Conservation (phyloP, 345 rosid species). For the Ceriops zippeliana region DNA sequence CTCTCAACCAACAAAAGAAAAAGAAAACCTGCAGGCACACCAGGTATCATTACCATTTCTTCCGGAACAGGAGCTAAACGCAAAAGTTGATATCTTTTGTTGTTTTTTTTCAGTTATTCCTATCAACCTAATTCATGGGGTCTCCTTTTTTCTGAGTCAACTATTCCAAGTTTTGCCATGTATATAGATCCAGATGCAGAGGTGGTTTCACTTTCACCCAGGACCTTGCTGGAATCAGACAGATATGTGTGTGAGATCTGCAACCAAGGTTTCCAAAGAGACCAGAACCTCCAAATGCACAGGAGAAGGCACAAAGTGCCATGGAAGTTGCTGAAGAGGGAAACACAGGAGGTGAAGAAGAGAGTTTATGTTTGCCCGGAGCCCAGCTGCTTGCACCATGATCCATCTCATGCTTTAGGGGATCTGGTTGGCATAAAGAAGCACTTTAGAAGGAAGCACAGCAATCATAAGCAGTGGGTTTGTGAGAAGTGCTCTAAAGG, state of each 20-base stretch:
- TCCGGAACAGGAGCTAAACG: neutral
- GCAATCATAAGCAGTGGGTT: conserved; percentile 78
- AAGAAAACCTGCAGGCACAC: conserved; percentile 91
- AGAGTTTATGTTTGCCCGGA: conserved; percentile 82
- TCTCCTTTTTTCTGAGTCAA: neutral
- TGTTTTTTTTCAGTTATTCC: neutral
- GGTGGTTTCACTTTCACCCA: conserved; percentile 74
- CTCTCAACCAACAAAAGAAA: conserved; percentile 51
- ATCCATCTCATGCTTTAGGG: conserved; percentile 81
- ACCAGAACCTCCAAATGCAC: conserved; percentile 89
- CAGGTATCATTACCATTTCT: conserved; percentile 39
- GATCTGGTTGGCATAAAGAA: conserved; percentile 86
- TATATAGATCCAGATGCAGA: conserved; percentile 80
- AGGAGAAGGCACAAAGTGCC: conserved; percentile 83
- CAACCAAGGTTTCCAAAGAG: conserved; percentile 84
- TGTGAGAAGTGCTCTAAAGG: conserved; percentile 78
- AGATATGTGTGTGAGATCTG: conserved; percentile 88
- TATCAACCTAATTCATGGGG: neutral
- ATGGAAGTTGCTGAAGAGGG: conserved; percentile 80
- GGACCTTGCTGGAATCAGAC: conserved; percentile 70
- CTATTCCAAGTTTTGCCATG: neutral
- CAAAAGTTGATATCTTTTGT: neutral
- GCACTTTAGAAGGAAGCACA: conserved; percentile 73
- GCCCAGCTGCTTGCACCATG: conserved; percentile 71
- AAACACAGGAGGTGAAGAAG: conserved; percentile 60